These are phyloP conservation scores for Diaporthe sp. DNA, from an alignment of 2,329 filamentous ascomycete genomes.

Conservation along the genomic window DNA sequence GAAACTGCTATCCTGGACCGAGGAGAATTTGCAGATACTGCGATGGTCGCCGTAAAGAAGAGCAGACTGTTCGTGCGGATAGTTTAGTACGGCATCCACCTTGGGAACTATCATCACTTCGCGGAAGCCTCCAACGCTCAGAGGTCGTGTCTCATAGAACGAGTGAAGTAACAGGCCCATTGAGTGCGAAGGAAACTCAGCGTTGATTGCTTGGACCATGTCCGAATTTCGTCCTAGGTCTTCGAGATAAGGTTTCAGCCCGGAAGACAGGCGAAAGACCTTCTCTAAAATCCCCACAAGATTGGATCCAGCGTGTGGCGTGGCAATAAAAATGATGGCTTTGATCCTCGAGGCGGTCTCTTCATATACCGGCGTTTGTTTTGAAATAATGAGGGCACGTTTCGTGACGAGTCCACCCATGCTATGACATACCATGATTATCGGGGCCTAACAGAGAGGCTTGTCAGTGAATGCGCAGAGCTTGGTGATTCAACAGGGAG, in stretches of 20 bases:
- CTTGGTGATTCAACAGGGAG: too few relatives aligned
- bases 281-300: background rate
- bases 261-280: background rate
- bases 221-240: background rate
- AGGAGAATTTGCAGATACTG: background rate
- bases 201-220: background rate
- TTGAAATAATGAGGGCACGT: background rate
- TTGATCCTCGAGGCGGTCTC: background rate
- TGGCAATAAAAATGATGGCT: background rate
- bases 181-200: background rate
- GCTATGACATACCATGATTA: background rate
- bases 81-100: background rate
- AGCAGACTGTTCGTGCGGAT: background rate
- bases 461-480: too few relatives aligned
- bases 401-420: background rate
- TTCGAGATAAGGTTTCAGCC: background rate
- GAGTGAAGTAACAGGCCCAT: background rate
- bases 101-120: slow-evolving; percentile 7
- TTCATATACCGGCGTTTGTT: background rate
- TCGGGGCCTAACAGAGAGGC: background rate
- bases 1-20: background rate
- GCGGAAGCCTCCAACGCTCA: background rate
- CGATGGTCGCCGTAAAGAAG: background rate
- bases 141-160: background rate
- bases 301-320: background rate